Evolutionary conservation across 1,139 yeast genomes (phyloP), one percentile per base, ranked within the genome.

Genomic region (Suhomyces anneliseae): DNA sequence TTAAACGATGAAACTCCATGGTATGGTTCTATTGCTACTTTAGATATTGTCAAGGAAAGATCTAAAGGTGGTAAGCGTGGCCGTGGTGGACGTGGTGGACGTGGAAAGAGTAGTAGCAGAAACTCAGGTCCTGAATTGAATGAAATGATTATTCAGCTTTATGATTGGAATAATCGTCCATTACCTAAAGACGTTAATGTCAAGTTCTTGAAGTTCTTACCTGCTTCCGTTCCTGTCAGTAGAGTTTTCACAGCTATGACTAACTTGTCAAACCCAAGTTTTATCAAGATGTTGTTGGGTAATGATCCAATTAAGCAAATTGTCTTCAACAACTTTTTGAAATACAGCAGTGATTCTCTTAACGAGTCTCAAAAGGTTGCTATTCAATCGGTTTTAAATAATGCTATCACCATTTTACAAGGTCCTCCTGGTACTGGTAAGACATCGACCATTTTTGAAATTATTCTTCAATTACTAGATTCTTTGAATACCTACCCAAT

Each of bases 381-480:
- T 0, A 72, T 85, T 39, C 88, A 85, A 59, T 83, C 87, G 10
- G 87, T 83, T 0, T 62, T 85, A 54, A 84, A 83, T 57, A 85
- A 85, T 57, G 72, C 82, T 1, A 78, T 85, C 27, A 85, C 90
- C 0, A 81, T 82, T 2, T 62, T 82, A 34, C 87, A 81, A 61
- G 87, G 87, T 39, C 87, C 87, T 2, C 87, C 87, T 5, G 87
- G 87, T 43, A 82, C 87, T 2, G 87, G 87, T 65, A 82, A 82
- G 57, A 82, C 87, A 0, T 79, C 85, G 0, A 81, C 86, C 0
- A 82, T 82, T 53, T 81, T 78, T 54, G 90, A 85, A 62, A 81
- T 85, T 47, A 81, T 85, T 49, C 65, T 82, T 47, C 89, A 85
- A 59, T 66, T 85, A 51, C 67, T 83, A 38, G 76, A 74, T 38